Evolutionary conservation across 2,329 filamentous ascomycete species (phyloP), one percentile per base, ranked within the genome.

Genomic region (Ilyonectria destructans): DNA sequence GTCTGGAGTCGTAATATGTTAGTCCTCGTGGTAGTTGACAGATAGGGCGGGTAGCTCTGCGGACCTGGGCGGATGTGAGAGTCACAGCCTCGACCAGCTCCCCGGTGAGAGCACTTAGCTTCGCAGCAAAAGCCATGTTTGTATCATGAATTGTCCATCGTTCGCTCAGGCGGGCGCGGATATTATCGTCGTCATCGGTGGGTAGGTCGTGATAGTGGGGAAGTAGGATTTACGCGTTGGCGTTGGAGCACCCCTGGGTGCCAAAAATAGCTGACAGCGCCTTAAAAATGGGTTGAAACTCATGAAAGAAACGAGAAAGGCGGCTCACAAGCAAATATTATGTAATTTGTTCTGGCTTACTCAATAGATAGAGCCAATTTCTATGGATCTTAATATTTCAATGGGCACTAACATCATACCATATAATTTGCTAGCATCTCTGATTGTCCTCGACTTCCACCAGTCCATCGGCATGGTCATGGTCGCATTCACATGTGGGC

Each of bases 91-190:
- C 85, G 68, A 97, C 87, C 35, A 97, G 88, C 77, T 94, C 90
- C 69, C 93, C 92, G 1, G 89, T 90, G 74, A 95, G 85, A 63
- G 86, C 84, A 55, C 86, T 87, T 63, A 95, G 81, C 77, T 85
- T 87, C 71, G 91, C 89, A 74, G 90, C 86, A 80, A 93, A 91
- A 40, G 93, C 89, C 93, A 97, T 97, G 43, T 15, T 66, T 43
- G 26, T 68, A 58, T 75, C 71, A 74, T 72, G 52, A 58, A 56
- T 48, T 40, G 43, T 54, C 26, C 60, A 59, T 69, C 49, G 45
- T 21, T 31, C 29, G 26, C 19, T 52, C 17, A 17, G 33, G 45
- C 33, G n/a, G 13, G n/a, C 13, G 55, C 26, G 31, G 15, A 55
- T n/a, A 23, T n/a, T 9, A 31, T 46, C 43, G n/a, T 51, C 49